phyloP scores from a whole-genome alignment of 306 rosid genomes.

The Trifolium fragiferum region DNA sequence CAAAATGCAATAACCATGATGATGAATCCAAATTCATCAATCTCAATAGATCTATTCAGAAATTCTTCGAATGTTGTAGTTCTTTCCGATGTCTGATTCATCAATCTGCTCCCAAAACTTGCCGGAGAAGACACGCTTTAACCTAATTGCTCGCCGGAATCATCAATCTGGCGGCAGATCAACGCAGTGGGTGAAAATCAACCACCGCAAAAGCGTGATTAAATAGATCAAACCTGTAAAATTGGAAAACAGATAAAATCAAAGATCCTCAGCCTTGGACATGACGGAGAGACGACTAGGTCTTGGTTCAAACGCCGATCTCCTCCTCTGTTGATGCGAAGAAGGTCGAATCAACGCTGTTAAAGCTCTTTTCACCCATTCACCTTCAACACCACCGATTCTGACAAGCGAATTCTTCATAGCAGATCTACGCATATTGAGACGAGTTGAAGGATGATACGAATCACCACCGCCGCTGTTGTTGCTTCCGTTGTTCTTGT shows the following conservation, averaged over 20 bases:
- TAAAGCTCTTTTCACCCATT: slow-evolving; percentile 87
- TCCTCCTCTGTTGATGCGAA: slow-evolving; percentile 82
- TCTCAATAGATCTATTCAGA: slow-evolving; percentile 47
- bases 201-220: slow-evolving; percentile 42
- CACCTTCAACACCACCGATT: slow-evolving; percentile 94
- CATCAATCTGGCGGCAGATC: slow-evolving; percentile 44
- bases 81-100: slow-evolving; percentile 22
- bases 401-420: slow-evolving; percentile 93
- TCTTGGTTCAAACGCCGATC: slow-evolving; percentile 69
- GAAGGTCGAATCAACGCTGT: slow-evolving; percentile 90
- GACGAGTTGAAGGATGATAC: slow-evolving; percentile 60
- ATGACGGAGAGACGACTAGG: slow-evolving; percentile 79
- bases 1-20: slow-evolving; percentile 43
- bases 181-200: slow-evolving; percentile 40
- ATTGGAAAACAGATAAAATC: slow-evolving; percentile 28
- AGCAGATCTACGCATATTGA: slow-evolving; percentile 94
- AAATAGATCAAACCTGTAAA: slow-evolving; percentile 53
- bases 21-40: slow-evolving; percentile 35
- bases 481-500: slow-evolving; percentile 50
- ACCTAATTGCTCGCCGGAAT: slow-evolving; percentile 39
- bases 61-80: neutral
- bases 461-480: slow-evolving; percentile 42
- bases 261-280: slow-evolving; percentile 61
- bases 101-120: slow-evolving; percentile 45
- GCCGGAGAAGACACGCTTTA: slow-evolving; percentile 43